These are phyloP conservation scores for Fonsecaea erecta DNA, from an alignment of 2,329 filamentous ascomycete genomes.

Conservation along the genomic window DNA sequence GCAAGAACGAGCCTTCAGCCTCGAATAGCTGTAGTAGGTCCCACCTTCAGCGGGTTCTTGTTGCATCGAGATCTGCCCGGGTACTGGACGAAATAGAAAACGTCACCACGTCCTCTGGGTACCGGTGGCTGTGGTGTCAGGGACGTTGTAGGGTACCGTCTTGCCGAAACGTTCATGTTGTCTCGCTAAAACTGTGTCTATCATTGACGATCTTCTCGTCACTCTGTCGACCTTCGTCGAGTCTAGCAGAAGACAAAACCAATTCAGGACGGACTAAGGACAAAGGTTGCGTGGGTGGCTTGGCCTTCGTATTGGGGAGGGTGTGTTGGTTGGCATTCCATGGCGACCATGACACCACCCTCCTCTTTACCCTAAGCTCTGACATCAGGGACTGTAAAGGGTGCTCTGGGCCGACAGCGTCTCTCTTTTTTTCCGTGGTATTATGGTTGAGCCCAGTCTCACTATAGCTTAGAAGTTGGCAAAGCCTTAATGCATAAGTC, in stretches of 20 bases:
- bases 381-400: not conserved
- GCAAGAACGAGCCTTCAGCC: not conserved
- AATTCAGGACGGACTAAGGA: not conserved
- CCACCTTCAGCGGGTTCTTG: not conserved
- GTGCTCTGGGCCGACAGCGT: not conserved
- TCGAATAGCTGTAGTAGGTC: not conserved
- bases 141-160: not conserved
- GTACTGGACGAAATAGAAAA: not conserved
- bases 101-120: constrained; percentile 5
- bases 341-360: not conserved
- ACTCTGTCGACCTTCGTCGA: not conserved
- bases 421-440: not conserved
- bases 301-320: constrained; percentile 13
- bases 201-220: constrained; percentile 16
- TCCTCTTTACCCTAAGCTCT: not conserved
- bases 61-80: not conserved
- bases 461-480: not conserved
- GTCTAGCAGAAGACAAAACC: not conserved
- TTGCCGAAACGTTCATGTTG: constrained; percentile 2
- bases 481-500: not conserved
- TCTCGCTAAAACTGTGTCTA: constrained; percentile 15
- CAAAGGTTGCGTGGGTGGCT: constrained; percentile 11
- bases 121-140: not conserved
- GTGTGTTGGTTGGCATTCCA: constrained; percentile 6
- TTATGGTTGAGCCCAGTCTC: not conserved